Evolutionary conservation across 208 protist species (phyloP).

Genomic region (Borovskyia barvae): DNA sequence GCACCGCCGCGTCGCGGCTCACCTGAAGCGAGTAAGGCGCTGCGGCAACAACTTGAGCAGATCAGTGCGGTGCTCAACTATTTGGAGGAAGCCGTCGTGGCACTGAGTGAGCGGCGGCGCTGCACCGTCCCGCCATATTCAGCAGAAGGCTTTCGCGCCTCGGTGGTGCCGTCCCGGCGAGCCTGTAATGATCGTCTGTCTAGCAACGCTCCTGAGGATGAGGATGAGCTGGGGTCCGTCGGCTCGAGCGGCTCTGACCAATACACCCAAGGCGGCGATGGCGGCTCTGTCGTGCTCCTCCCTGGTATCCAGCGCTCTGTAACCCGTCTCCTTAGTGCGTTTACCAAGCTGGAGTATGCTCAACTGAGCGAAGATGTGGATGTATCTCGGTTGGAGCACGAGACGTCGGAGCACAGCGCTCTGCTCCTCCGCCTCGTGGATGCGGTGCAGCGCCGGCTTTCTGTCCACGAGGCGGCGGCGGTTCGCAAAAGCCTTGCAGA

Average conservation of each 20-base stretch:
- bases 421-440: conserved; percentile 42
- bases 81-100: conserved; percentile 37
- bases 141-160: conserved; percentile 42
- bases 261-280: background rate
- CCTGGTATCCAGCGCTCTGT: conserved; percentile 39
- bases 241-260: background rate
- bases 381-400: conserved; percentile 45
- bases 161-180: conserved; percentile 38
- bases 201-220: background rate
- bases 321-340: conserved; percentile 42
- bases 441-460: conserved; percentile 55
- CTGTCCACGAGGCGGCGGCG: conserved; percentile 34
- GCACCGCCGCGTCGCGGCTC: background rate
- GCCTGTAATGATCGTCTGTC: background rate
- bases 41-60: conserved; percentile 36
- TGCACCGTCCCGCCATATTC: conserved; percentile 48
- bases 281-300: conserved; percentile 36
- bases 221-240: background rate
- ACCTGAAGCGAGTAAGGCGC: background rate
- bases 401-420: conserved; percentile 23
- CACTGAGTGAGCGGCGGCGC: conserved; percentile 41
- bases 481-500: conserved; percentile 42
- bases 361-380: conserved; percentile 36
- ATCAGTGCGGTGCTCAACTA: conserved; percentile 64
- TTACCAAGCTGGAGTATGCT: conserved; percentile 62